Conservation (phyloP, 495 filamentous ascomycete species). For the Lineolata rhizophorae region DNA sequence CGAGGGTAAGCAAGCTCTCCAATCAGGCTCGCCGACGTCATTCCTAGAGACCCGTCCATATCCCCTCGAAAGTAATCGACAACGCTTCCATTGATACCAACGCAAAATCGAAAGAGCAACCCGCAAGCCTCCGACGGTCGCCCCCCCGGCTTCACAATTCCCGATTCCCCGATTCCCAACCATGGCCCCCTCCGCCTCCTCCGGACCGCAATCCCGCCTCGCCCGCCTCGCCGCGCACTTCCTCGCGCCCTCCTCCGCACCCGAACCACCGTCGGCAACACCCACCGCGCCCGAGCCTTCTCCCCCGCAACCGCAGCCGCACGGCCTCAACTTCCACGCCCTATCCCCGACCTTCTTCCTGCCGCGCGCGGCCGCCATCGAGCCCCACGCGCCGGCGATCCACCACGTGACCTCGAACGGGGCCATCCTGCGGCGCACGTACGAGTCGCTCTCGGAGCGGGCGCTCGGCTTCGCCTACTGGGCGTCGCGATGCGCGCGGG, state of each 20-base stretch:
- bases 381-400: constrained; percentile 73
- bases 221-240: constrained; percentile 42
- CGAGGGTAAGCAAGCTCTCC: too few relatives aligned
- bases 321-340: constrained; percentile 46
- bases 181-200: too few relatives aligned
- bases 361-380: constrained; percentile 67
- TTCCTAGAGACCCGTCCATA: too few relatives aligned
- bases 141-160: too few relatives aligned
- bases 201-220: constrained; percentile 31
- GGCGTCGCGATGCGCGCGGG: constrained; percentile 44
- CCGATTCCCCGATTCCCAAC: too few relatives aligned
- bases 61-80: too few relatives aligned
- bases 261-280: constrained; percentile 15
- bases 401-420: constrained; percentile 71
- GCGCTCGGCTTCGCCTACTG: constrained; percentile 76
- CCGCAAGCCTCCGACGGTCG: too few relatives aligned
- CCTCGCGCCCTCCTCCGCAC: constrained; percentile 13
- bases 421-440: constrained; percentile 48
- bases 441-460: constrained; percentile 62
- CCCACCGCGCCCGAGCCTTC: constrained; percentile 13
- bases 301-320: too few relatives aligned
- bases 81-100: too few relatives aligned
- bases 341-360: constrained; percentile 83
- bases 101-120: too few relatives aligned
- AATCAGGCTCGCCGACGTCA: too few relatives aligned